phyloP scores from a whole-genome alignment of 192 early-diverging fungal species.

The Entophlyctis helioformis region DNA sequence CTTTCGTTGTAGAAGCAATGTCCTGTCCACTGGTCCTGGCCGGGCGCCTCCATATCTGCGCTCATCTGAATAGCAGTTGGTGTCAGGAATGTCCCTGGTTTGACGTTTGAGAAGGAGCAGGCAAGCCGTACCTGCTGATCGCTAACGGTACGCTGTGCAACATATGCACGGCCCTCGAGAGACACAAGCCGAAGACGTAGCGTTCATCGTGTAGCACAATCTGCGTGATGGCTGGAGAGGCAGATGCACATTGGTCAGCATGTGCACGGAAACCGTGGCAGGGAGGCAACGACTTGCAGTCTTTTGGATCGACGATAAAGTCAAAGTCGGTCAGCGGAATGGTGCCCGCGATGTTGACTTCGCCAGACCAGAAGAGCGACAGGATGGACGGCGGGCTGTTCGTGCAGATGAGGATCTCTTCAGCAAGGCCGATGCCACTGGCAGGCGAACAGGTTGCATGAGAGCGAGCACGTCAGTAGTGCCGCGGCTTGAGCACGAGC shows the following conservation, averaged over 20 bases:
- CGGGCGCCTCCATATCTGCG: background rate
- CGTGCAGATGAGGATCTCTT: constrained; percentile 59
- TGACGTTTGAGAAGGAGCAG: background rate
- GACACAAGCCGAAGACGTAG: constrained; percentile 45
- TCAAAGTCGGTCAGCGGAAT: constrained; percentile 31
- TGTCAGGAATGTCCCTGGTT: no score
- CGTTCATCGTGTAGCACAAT: constrained; percentile 13
- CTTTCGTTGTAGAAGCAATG: constrained; percentile 16
- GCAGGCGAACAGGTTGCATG: background rate
- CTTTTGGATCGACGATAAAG: constrained; percentile 29
- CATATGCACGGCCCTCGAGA: constrained; percentile 53
- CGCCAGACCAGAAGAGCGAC: constrained; percentile 59
- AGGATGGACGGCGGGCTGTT: constrained; percentile 56
- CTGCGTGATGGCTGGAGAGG: constrained; percentile 6
- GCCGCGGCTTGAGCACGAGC: background rate
- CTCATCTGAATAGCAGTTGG: no score
- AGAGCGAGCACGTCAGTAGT: background rate
- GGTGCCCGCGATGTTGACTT: constrained; percentile 45
- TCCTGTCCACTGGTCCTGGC: constrained; percentile 10
- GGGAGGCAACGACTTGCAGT: constrained; percentile 14
- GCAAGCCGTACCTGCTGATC: no score
- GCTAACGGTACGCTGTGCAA: constrained; percentile 18
- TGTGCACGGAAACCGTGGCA: background rate
- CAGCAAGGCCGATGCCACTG: constrained; percentile 52
- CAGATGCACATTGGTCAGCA: background rate